A percentile compares a stretch with the other conserved stretches of the same genome.
Conservation (phyloP, 179 eudicot genomes). For the Amaranthus tricolor region DNA sequence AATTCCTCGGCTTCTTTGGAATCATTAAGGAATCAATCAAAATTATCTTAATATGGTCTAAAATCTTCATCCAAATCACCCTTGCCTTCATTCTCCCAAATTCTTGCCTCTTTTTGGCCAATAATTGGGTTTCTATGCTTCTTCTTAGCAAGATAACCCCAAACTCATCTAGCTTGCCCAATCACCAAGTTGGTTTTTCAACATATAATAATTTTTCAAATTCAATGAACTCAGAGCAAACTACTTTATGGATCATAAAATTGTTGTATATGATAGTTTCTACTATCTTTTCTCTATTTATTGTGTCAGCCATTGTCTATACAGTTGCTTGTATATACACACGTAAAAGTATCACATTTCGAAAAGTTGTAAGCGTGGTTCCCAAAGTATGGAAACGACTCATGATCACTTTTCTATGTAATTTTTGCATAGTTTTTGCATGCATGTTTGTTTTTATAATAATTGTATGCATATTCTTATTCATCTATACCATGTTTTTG, state of each 20-base stretch:
- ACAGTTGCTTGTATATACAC: conserved; percentile 36
- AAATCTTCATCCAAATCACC: neutral
- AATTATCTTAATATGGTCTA: neutral
- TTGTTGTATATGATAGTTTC: conserved; percentile 19
- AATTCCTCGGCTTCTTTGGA: too few relatives aligned
- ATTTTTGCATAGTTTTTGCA: conserved; percentile 5
- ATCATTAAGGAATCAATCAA: too few relatives aligned
- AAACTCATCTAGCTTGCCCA: neutral
- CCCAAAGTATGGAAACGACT: conserved; percentile 46
- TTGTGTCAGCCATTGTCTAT: conserved; percentile 38
- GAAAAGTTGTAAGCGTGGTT: conserved; percentile 35
- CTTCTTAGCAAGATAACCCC: conserved; percentile 19
- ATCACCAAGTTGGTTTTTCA: neutral
- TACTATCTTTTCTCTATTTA: conserved; percentile 32
- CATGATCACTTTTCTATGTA: conserved; percentile 31
- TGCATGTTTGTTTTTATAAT: neutral
- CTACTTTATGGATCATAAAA: conserved; percentile 18
- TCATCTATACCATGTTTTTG: neutral
- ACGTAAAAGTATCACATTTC: conserved; percentile 29
- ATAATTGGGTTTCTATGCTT: conserved; percentile 16
- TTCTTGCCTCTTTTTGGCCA: conserved; percentile 30
- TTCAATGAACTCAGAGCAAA: conserved; percentile 10
- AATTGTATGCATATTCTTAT: neutral
- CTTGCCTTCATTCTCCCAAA: conserved; percentile 37
- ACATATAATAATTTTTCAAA: neutral